Evolutionary conservation across 371 early-diverging fungal genomes (phyloP).

Genomic region (Fennellomyces sp.): DNA sequence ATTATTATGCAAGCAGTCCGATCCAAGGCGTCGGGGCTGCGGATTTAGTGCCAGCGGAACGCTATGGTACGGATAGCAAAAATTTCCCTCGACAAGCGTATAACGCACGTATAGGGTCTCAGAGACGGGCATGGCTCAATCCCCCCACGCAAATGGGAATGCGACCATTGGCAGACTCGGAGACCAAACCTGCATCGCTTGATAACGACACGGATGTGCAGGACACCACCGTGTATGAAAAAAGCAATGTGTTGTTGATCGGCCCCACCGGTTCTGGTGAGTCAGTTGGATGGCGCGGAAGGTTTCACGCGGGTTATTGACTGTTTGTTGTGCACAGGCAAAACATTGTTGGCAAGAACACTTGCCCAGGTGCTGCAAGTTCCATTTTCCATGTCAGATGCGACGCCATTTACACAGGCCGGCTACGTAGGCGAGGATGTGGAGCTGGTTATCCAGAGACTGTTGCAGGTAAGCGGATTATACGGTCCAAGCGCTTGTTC

Average conservation of each 20-base stretch:
- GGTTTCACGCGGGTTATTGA: not conserved
- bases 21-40: constrained; percentile 20
- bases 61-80: constrained; percentile 19
- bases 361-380: constrained; percentile 86
- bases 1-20: constrained; percentile 19
- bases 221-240: constrained; percentile 67
- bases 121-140: constrained; percentile 27
- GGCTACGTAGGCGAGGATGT: constrained; percentile 97
- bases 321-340: constrained; percentile 39
- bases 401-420: constrained; percentile 92
- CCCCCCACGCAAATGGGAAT: constrained; percentile 23
- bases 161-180: constrained; percentile 12
- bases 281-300: not conserved
- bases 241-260: constrained; percentile 88
- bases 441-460: constrained; percentile 82
- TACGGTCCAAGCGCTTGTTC: too few species aligned
- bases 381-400: constrained; percentile 91
- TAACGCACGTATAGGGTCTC: constrained; percentile 2
- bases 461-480: constrained; percentile 72
- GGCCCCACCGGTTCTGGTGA: constrained; percentile 83
- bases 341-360: constrained; percentile 85
- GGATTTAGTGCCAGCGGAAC: constrained; percentile 27
- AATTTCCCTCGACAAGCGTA: not conserved
- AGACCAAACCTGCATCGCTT: not conserved
- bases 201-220: not conserved